Percentiles rank a stretch among this genome's conserved stretches.
Evolutionary conservation across 495 filamentous ascomycete genomes (phyloP).

Genomic region (Xylaria castorea): DNA sequence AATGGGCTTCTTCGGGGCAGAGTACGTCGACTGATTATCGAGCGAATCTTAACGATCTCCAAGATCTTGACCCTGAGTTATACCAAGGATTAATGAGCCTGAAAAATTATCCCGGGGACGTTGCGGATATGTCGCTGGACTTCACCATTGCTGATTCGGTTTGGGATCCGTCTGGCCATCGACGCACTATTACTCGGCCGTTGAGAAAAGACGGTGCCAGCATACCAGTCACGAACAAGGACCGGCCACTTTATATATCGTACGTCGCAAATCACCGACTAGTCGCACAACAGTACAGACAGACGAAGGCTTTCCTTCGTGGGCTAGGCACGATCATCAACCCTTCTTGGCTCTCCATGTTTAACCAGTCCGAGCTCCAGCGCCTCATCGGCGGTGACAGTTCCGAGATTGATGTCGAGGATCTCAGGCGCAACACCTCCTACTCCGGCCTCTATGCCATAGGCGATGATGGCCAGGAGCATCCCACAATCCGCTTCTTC

Average conservation of each 20-base stretch:
- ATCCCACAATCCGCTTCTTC: constrained; percentile 83
- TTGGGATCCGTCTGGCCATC: constrained; percentile 56
- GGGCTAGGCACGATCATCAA: constrained; percentile 89
- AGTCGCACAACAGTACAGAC: constrained; percentile 72
- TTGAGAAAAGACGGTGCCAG: constrained; percentile 77
- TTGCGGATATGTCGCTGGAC: constrained; percentile 80
- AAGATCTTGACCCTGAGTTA: constrained; percentile 89
- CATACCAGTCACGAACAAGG: constrained; percentile 85
- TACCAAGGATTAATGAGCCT: constrained; percentile 89
- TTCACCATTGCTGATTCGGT: constrained; percentile 90
- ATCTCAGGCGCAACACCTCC: constrained; percentile 82
- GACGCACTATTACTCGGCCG: constrained; percentile 69
- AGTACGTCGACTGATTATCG: constrained; percentile 72
- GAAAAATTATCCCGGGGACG: constrained; percentile 87
- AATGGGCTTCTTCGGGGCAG: constrained; percentile 81
- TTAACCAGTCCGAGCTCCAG: constrained; percentile 94
- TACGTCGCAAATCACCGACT: constrained; percentile 88
- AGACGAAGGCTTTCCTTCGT: constrained; percentile 86
- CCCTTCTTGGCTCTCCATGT: constrained; percentile 95
- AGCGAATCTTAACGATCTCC: constrained; percentile 89
- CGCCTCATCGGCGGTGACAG: constrained; percentile 87
- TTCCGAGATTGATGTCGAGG: constrained; percentile 83
- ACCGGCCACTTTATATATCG: constrained; percentile 91
- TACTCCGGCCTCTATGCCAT: constrained; percentile 89
- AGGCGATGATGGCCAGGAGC: constrained; percentile 85